A percentile compares a stretch with the other conserved stretches of the same genome.
phyloP scores from a whole-genome alignment of 1,284 basidiomycete species.

The Trichosporon faecale region DNA sequence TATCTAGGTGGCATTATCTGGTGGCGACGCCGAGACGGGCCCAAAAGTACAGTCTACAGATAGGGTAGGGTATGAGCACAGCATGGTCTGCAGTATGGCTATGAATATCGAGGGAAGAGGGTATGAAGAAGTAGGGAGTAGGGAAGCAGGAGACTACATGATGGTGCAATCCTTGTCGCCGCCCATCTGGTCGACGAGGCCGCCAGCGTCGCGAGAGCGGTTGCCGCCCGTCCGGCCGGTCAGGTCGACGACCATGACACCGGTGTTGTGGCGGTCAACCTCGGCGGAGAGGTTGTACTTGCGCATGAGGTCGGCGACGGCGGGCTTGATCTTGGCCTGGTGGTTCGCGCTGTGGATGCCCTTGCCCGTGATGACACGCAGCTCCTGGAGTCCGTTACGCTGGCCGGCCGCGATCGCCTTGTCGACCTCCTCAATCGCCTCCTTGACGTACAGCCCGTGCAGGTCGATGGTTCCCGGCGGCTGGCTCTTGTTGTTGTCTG shows the following conservation, averaged over 20 bases:
- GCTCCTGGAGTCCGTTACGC: conserved; percentile 61
- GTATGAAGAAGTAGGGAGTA: neutral
- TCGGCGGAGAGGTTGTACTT: conserved; percentile 74
- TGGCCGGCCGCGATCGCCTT: conserved; percentile 67
- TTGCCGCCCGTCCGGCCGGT: conserved; percentile 54
- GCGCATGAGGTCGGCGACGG: conserved; percentile 80
- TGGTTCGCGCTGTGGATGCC: conserved; percentile 80
- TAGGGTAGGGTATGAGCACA: neutral
- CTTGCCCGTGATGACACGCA: conserved; percentile 87
- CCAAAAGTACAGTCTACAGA: conserved; percentile 8
- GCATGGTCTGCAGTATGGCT: neutral
- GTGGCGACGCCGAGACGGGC: neutral
- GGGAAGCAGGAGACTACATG: conserved; percentile 57
- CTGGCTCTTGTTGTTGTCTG: conserved; percentile 80
- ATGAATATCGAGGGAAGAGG: neutral
- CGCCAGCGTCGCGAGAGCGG: conserved; percentile 51
- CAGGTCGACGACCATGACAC: conserved; percentile 83
- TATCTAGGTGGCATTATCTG: neutral
- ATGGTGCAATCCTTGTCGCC: conserved; percentile 61
- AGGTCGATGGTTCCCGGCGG: conserved; percentile 75
- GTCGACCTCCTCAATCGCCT: conserved; percentile 73
- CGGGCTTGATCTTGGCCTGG: conserved; percentile 86
- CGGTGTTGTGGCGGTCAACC: conserved; percentile 76
- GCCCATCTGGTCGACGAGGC: conserved; percentile 60
- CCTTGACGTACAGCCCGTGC: conserved; percentile 89